Evolutionary conservation across 352 stramenopile species (phyloP).

Genomic region (Pythium myriotylum): DNA sequence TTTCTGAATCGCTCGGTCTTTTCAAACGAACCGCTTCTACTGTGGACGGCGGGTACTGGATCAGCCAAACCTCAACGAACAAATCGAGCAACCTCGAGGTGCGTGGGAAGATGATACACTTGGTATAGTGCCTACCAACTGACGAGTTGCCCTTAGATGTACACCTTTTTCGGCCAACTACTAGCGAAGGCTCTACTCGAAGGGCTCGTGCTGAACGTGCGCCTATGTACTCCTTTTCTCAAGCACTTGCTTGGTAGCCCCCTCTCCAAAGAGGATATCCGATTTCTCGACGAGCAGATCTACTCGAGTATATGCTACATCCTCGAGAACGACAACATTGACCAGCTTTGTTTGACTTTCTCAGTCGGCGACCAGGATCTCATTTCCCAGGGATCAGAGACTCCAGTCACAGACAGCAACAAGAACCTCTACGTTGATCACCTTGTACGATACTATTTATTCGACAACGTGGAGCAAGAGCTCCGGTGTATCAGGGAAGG

Average conservation of each 20-base stretch:
- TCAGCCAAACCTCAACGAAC: constrained; percentile 38
- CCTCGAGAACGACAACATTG: constrained; percentile 52
- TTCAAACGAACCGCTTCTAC: constrained; percentile 53
- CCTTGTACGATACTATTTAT: constrained; percentile 94
- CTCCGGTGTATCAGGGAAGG: constrained; percentile 80
- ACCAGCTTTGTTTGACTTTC: constrained; percentile 67
- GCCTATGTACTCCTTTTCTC: constrained; percentile 60
- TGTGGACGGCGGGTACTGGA: constrained; percentile 63
- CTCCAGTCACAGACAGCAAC: constrained; percentile 93
- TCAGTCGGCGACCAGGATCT: constrained; percentile 58
- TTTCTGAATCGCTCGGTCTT: constrained; percentile 47
- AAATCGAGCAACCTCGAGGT: constrained; percentile 50
- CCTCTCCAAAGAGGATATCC: constrained; percentile 62
- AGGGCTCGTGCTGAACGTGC: constrained; percentile 70
- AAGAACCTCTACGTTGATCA: constrained; percentile 93
- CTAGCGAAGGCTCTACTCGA: constrained; percentile 74
- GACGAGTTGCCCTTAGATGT: constrained; percentile 59
- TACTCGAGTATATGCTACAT: constrained; percentile 71
- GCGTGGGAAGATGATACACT: not conserved
- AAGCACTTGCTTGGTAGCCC: constrained; percentile 72
- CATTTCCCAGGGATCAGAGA: constrained; percentile 55
- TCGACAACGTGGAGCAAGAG: constrained; percentile 91
- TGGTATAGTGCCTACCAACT: too few species aligned
- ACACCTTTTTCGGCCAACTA: constrained; percentile 81
- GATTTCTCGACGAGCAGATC: constrained; percentile 71